Base-by-base conservation (phyloP, 768 basidiomycete genomes). In the Coprinopsis sp. region DNA sequence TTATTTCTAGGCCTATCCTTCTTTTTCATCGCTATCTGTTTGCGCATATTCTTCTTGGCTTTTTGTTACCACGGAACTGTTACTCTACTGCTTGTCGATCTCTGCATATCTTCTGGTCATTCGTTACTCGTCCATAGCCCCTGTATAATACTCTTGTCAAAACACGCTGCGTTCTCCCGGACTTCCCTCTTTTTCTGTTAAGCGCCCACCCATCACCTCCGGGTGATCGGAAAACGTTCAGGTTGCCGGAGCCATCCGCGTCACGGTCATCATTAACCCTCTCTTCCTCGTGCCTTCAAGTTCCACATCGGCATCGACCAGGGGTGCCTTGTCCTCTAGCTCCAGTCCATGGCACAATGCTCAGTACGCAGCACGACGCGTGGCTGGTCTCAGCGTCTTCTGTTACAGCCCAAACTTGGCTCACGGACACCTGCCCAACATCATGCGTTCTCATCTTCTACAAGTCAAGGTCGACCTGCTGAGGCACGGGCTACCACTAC, bases 11-110 rank as follows among this genome's bases (percentile, higher is more conserved):
- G 24, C 19, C 19, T 37, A 31, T 14, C 24, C 12, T 18, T 38
- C 19, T 13, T 23, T 21, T 5, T 22, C 19, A 21, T 16, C 34
- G 52, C 52, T 46, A 54, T 50, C 56, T 53, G 44, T 60, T 46
- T 51, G 47, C 50, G 42, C 37, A 33, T 51, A 47, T 22, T 31
- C 21, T 33, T 6, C 25, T 33, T 42, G 14, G 19, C 14, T 14
- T 36, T 37, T 33, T 23, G 19, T 38, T n/a, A 18, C 14, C 37
- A 18, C 22, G 6, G 4, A 14, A 23, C 33, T 16, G n/a, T n/a
- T 34, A 16, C 33, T 19, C 23, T 25, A 7, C 34, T 37, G 8
- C 34, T 10, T n/a, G n/a, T n/a, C n/a, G n/a, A n/a, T n/a, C n/a
- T n/a, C n/a, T n/a, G n/a, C n/a, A n/a, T n/a, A n/a, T n/a, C n/a